phyloP scores from a whole-genome alignment of 345 rosid genomes.

The Lumnitzera littorea region DNA sequence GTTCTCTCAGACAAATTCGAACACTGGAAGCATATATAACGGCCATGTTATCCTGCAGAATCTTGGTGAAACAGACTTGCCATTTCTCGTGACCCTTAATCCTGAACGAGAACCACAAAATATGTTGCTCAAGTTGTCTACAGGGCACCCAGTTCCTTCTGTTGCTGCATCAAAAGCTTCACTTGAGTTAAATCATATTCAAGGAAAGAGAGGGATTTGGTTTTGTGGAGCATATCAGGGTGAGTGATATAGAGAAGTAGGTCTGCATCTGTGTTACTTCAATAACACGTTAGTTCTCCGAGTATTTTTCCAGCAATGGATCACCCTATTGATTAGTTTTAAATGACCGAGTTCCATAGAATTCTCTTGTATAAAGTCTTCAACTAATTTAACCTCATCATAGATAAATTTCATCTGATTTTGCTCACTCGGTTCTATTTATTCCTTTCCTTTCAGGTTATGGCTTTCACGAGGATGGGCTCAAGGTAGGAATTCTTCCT shows the following conservation, averaged over 20 bases:
- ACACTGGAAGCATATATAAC: too few species aligned
- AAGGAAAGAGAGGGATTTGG: conserved; percentile 84
- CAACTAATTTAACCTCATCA: too few species aligned
- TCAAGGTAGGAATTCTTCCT: conserved; percentile 41
- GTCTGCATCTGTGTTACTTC: too few species aligned
- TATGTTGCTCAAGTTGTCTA: conserved; percentile 68
- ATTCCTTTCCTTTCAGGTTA: conserved; percentile 52
- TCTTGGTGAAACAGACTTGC: conserved; percentile 54
- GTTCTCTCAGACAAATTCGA: too few species aligned
- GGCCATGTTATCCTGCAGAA: conserved; percentile 37
- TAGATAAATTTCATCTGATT: too few species aligned
- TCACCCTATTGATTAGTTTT: too few species aligned
- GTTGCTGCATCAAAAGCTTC: conserved; percentile 83
- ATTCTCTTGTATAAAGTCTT: too few species aligned
- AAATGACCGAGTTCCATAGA: too few species aligned
- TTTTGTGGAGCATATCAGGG: conserved; percentile 93
- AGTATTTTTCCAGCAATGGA: too few species aligned
- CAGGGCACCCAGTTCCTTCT: conserved; percentile 88
- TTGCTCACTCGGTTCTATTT: too few species aligned
- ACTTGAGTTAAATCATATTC: conserved; percentile 60
- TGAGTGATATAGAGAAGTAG: conserved; percentile 7
- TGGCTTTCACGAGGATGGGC: conserved; percentile 95
- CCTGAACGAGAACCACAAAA: conserved; percentile 55
- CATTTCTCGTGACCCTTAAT: conserved; percentile 78
- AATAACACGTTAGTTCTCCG: too few species aligned